Evolutionary conservation across 2,329 filamentous ascomycete genomes (phyloP), one percentile per base, ranked within the genome.

Genomic region (Ilyonectria robusta): DNA sequence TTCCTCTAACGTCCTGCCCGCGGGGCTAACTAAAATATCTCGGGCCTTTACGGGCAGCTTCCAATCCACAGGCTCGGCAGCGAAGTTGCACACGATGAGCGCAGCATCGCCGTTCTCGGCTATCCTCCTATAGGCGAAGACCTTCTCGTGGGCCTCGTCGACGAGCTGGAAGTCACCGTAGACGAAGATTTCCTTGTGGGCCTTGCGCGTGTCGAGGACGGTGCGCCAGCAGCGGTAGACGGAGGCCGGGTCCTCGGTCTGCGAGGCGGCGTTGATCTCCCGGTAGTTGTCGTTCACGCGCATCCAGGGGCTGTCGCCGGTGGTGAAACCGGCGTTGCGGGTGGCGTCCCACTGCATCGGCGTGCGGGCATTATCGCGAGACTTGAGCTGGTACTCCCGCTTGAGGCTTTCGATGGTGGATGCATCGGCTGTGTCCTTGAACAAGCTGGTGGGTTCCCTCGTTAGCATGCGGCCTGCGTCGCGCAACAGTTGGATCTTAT

Each of bases 311-410:
- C 83, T 84, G 4, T 76, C 78, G 9, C 79, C 80, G 2, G 81
- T 81, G 0, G 90, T 90, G 81, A 94, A 94, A 11, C 92, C 92
- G 0, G 84, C 91, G 66, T 93, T 86, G 0, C 81, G 75, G 1
- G 80, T 82, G n/a, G 79, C 75, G 68, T 89, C 84, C 92, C 92
- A 94, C 75, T 93, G 91, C 79, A 94, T 90, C 0, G 92, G 92
- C 0, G 90, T 89, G 51, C 92, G 85, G 8, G 88, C 89, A 77
- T 94, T 92, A 78, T 94, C 92, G 23, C 92, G 80, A 8, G 86
- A 89, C 76, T 89, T 89, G 69, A 84, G 82, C 67, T 88, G 86
- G 73, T 90, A 83, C n/a, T 87, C 83, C 8, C 70, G 69, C 66
- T 68, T 83, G 72, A 78, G 78, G 21, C 78, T 75, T 9, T 78